Base-by-base conservation (phyloP, 1,139 yeast genomes). In the Kazachstania sp. region DNA sequence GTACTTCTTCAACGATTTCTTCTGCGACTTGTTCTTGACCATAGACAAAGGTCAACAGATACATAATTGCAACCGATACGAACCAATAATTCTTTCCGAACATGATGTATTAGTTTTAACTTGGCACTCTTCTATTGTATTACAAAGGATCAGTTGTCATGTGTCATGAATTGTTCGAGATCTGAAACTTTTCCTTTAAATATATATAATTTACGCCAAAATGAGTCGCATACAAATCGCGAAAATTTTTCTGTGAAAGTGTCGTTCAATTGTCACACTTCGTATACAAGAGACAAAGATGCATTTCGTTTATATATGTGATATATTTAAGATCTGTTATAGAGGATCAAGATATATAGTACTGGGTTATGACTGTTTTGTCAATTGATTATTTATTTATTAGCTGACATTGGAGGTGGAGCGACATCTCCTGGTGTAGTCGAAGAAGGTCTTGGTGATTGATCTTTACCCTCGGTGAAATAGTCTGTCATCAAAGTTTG, bases 401-500 rank as follows among this genome's bases (percentile, higher is more conserved):
- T n/a, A 13, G 32, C 32, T 8, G 45, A 39, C 19, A 47, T 28
- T 39, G 60, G 47, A 39, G 66, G 62, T 26, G 70, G 70, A 11
- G 41, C 18, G 31, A 69, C 65, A 28, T 62, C 50, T 2, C 54
- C 43, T 8, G 51, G 51, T 7, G 51, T 15, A 15, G 40, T 45
- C 46, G 39, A 40, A 8, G 18, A 19, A 16, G 37, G 61, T 46
- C 64, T 61, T 45, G 61, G 48, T 2, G 58, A 49, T 32, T 63
- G 60, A 45, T 66, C 71, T 41, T 67, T 59, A 26, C 71, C 73
- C 45, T 64, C 66, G 36, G 60, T 61, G 45, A 70, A 60, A 49
- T 68, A 70, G 41, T 66, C 70, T 40, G 59, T 47, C 58, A 69
- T 60, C 5, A 55, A 41, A 1, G 52, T 43, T 3, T 54, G 49